Conservation (phyloP, 1,284 basidiomycete species). For the Vanrija sp. region DNA sequence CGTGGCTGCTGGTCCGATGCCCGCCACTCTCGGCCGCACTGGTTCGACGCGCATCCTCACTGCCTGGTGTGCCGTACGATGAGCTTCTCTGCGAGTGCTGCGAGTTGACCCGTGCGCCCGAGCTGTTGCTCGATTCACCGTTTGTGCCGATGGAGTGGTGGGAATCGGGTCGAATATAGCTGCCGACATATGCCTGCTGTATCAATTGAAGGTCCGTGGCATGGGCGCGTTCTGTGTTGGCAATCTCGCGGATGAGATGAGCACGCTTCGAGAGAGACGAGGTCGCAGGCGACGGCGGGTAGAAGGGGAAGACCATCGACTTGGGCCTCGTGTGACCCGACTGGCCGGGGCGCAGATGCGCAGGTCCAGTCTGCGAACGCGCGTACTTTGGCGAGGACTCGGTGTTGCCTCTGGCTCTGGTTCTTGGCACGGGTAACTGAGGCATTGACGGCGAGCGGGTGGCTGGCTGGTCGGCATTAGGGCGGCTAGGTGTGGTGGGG, state of each 20-base stretch:
- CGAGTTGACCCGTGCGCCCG: slow-evolving; percentile 1
- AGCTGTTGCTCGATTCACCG: slow-evolving; percentile 8
- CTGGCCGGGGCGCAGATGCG: background rate
- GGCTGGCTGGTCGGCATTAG: background rate
- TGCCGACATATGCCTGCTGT: slow-evolving; percentile 68
- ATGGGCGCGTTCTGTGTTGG: slow-evolving; percentile 79
- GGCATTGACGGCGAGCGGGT: slow-evolving; percentile 13
- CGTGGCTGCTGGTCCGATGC: background rate
- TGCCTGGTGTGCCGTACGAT: slow-evolving; percentile 7
- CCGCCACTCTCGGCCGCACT: background rate
- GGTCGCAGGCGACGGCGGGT: slow-evolving; percentile 8
- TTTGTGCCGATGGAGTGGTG: slow-evolving; percentile 19
- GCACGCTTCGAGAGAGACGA: slow-evolving; percentile 61
- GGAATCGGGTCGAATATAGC: slow-evolving; percentile 29
- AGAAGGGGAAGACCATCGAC: slow-evolving; percentile 6
- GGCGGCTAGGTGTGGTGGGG: slow-evolving; percentile 4
- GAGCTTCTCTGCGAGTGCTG: slow-evolving; percentile 12
- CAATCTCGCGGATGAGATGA: slow-evolving; percentile 76
- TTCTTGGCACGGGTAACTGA: no score
- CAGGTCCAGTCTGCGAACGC: slow-evolving; percentile 6
- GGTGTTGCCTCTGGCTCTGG: background rate
- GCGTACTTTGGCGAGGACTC: slow-evolving; percentile 1
- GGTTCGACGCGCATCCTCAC: background rate
- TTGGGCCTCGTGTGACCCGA: background rate
- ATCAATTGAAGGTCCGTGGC: slow-evolving; percentile 82